Percentiles rank a stretch among this genome's conserved stretches.
phyloP scores from a whole-genome alignment of 1,284 basidiomycete genomes.

The Apiotrichum sp. region DNA sequence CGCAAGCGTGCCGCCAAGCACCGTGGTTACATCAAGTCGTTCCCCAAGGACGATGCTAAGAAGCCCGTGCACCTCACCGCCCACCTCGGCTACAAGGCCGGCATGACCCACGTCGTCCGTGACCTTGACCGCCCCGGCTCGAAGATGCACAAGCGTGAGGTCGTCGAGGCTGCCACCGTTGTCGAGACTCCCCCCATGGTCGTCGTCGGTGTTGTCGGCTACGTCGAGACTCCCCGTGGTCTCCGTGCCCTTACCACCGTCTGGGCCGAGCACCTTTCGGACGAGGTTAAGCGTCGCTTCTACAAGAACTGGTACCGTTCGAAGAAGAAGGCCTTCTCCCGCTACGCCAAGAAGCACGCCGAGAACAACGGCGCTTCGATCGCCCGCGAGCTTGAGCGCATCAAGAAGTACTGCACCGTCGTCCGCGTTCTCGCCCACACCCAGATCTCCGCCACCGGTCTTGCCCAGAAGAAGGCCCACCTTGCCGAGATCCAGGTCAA shows the following conservation, averaged over 20 bases:
- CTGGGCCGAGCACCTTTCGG: conserved; percentile 61
- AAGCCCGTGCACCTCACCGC: conserved; percentile 99
- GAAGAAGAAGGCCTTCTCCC: conserved; percentile 99
- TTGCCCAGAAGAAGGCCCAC: conserved; percentile 99
- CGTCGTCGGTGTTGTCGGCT: conserved; percentile 97
- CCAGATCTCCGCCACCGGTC: conserved; percentile 95
- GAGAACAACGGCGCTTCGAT: conserved; percentile 91
- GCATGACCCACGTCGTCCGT: conserved; percentile 99
- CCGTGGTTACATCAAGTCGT: conserved; percentile 96
- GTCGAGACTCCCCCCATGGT: conserved; percentile 97
- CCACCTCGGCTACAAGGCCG: conserved; percentile 99
- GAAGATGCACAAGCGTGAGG: conserved; percentile 99
- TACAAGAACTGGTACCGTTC: conserved; percentile 99
- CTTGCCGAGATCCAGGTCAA: conserved; percentile 99
- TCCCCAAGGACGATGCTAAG: conserved; percentile 99
- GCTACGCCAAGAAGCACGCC: conserved; percentile 95
- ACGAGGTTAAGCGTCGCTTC: conserved; percentile 96
- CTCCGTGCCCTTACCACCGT: conserved; percentile 74
- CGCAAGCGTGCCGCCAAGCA: conserved; percentile 92
- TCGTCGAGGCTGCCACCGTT: conserved; percentile 95
- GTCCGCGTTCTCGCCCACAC: conserved; percentile 99
- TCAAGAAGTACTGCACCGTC: conserved; percentile 99
- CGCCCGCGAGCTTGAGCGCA: conserved; percentile 95
- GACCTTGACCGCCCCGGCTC: conserved; percentile 99
- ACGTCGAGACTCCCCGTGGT: conserved; percentile 99